Evolutionary conservation across 2,329 filamentous ascomycete genomes (phyloP), one percentile per base, ranked within the genome.

Genomic region (Aspergillus sp.): DNA sequence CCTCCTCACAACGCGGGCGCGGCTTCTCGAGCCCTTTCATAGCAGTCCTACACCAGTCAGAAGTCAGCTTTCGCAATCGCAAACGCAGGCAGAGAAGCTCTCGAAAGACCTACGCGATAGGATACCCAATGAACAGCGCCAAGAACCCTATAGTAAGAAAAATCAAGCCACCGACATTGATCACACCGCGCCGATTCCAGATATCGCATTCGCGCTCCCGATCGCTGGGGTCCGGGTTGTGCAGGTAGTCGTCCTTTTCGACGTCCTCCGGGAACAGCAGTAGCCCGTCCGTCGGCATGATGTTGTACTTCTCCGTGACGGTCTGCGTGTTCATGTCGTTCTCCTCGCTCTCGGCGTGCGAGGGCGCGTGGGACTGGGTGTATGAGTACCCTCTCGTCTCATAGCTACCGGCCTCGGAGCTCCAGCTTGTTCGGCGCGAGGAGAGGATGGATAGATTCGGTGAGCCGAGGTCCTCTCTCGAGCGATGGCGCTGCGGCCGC

Each of bases 301-400:
- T 91, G 71, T 90, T 90, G 75, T 89, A 91, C 74, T 91, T 91
- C 70, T 90, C 87, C 17, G 87, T 87, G 3, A 91, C 89, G 1
- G 89, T 91, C 77, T 91, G 88, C 0, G 88, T 91, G 69, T 90
- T 91, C 57, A 90, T 77, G 69, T 83, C 81, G 22, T 88, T 84
- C 28, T 89, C 87, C 50, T 90, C 86, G 69, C 86, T 89, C n/a
- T 82, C 85, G 22, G 84, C 80, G 63, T 84, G 78, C 54, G 87
- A 89, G 2, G 84, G 83, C 13, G 83, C 81, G 66, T 83, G 79
- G 4, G 85, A 87, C 64, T 85, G 86, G 81, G 87, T 64, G 75
- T 83, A 55, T 69, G 80, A 66, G 74, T 80, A 78, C 2, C 70
- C 70, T 69, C 83, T 79, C 64, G 83, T 85, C 68, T 85, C 83